Percentiles rank a stretch among this genome's conserved stretches.
phyloP scores from a whole-genome alignment of 2,329 filamentous ascomycete species.

The Pseudocercospora fijiensis region DNA sequence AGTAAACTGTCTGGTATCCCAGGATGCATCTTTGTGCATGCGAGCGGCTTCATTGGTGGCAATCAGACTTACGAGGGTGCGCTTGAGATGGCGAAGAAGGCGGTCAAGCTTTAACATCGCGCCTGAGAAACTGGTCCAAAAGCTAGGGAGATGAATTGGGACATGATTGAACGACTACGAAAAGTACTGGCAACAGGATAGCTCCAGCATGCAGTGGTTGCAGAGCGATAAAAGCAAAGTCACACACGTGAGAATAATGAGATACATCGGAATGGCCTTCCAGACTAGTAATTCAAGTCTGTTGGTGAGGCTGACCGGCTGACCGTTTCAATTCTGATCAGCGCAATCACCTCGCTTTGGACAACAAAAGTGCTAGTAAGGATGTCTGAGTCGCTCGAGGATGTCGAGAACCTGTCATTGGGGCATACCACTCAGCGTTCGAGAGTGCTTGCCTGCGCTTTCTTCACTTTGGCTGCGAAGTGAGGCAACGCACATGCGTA shows the following conservation, averaged over 20 bases:
- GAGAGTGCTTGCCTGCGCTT: background rate
- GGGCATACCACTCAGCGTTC: background rate
- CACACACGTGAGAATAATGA: background rate
- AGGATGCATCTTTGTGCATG: slow-evolving; percentile 89
- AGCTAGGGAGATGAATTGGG: background rate
- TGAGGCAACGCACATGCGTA: background rate
- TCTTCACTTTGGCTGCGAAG: background rate
- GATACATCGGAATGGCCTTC: background rate
- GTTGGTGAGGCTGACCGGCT: background rate
- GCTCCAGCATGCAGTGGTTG: background rate
- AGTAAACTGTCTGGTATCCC: slow-evolving; percentile 67
- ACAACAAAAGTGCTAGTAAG: background rate
- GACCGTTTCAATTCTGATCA: background rate
- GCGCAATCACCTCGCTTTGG: background rate
- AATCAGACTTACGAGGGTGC: slow-evolving; percentile 89
- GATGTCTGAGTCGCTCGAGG: background rate
- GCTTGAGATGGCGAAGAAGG: slow-evolving; percentile 79
- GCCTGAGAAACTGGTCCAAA: background rate
- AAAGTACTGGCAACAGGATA: background rate
- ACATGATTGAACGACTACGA: background rate
- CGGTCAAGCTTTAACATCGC: slow-evolving; percentile 50
- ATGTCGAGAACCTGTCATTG: background rate
- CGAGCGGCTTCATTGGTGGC: slow-evolving; percentile 92
- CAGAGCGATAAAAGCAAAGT: background rate
- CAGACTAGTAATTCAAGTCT: background rate